Evolutionary conservation across 106 monocot genomes (phyloP), one percentile per base, ranked within the genome.

Genomic region (Dendrobium huoshanense): DNA sequence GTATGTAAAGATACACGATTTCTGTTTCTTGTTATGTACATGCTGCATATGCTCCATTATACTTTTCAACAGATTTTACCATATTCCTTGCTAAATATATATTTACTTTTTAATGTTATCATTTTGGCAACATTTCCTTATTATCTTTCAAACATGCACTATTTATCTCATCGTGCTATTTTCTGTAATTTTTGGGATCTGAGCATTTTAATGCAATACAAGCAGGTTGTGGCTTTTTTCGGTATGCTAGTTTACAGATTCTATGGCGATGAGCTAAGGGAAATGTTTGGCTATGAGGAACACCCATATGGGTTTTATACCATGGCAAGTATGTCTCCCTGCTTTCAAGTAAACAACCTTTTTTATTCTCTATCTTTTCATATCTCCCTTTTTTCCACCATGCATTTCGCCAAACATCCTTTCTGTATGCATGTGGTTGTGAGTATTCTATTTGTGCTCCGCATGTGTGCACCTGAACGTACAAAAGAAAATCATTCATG

Each of bases 271-370:
- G 92, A 98, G 73, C 77, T 98, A 59, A 84, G 95, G 45, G 98
- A 98, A 87, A 98, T 98, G 95, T 95, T 98, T 89, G 98, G 89
- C 77, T 98, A 95, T 82, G 91, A 92, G 78, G 85, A 98, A 55
- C 94, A 98, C 67, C 98, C 94, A 2, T 98, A 98, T 86, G 94
- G 91, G 74, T 98, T 98, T 81, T 98, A 98, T 83, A 88, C 90
- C 31, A 85, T 98, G 91, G 90, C 91, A 29, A 86, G 98, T 93
- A 90, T 72, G 85, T 85, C 47, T 80, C 67, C 77, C 73, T 61
- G 5, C 74, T 75, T 37, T 43, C 22, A 75, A 25, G 2, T 15
- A 27, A 49, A 76, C 76, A 16, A 49, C 0, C 40, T 72, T n/a
- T 37, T 15, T 37, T 15, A 3, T 3, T 18, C 18, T 31, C 33